phyloP scores from a whole-genome alignment of 768 basidiomycete species.

The Auriscalpium microsporum region DNA sequence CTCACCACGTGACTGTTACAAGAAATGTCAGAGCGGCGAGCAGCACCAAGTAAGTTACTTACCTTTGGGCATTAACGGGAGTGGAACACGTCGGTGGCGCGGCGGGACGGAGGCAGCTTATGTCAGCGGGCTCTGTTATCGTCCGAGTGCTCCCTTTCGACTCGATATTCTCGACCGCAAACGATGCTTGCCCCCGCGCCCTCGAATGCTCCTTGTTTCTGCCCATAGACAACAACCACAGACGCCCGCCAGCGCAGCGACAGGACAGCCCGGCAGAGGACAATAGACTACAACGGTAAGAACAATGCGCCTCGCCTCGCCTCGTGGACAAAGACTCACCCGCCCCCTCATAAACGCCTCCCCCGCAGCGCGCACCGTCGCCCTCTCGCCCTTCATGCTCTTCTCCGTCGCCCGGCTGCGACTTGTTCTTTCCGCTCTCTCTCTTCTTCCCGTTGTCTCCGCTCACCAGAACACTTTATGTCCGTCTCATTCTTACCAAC shows the following conservation, averaged over 20 bases:
- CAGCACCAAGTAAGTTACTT: too few relatives aligned
- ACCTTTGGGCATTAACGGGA: neutral
- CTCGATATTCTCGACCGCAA: neutral
- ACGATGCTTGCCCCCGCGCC: neutral
- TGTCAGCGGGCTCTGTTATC: neutral
- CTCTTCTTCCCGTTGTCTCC: slow-evolving; percentile 30
- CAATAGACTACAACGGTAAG: slow-evolving; percentile 1
- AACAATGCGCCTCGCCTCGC: slow-evolving; percentile 7
- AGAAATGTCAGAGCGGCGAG: neutral
- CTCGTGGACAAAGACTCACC: slow-evolving; percentile 10
- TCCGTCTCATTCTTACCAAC: slow-evolving; percentile 31
- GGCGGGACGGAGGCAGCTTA: neutral
- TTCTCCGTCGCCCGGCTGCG: slow-evolving; percentile 72
- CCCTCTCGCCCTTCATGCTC: slow-evolving; percentile 41
- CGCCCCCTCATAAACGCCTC: slow-evolving; percentile 8
- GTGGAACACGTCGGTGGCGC: neutral
- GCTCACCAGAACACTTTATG: slow-evolving; percentile 54
- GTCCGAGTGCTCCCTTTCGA: neutral
- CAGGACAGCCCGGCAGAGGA: slow-evolving; percentile 2
- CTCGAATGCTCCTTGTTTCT: neutral
- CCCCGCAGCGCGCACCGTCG: neutral
- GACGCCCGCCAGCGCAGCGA: neutral
- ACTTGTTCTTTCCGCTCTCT: slow-evolving; percentile 33
- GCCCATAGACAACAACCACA: neutral
- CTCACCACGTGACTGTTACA: neutral